phyloP scores from a whole-genome alignment of 2,329 filamentous ascomycete species.

The Cladosporium sp. region DNA sequence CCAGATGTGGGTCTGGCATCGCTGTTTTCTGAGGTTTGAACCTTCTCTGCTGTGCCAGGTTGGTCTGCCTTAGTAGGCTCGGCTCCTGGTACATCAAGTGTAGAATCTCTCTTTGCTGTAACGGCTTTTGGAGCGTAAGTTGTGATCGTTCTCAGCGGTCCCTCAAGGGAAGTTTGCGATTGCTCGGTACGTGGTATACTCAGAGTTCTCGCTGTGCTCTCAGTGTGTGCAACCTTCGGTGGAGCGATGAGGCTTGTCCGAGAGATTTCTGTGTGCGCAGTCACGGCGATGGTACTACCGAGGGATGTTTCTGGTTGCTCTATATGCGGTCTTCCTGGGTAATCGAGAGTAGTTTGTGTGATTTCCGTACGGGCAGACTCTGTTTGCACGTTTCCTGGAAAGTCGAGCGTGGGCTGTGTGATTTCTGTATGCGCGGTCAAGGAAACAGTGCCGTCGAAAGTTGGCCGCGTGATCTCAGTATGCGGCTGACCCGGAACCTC shows the following conservation, averaged over 20 bases:
- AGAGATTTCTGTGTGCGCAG: not conserved
- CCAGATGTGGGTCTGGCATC: not conserved
- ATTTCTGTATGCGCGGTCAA: not conserved
- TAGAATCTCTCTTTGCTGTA: not conserved
- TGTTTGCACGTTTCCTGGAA: not conserved
- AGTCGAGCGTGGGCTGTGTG: not conserved
- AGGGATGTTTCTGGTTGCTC: too few species aligned
- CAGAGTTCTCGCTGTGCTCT: not conserved
- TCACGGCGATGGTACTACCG: too few species aligned
- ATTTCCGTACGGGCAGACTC: not conserved
- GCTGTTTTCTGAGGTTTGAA: not conserved
- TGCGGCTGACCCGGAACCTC: not conserved
- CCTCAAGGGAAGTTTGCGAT: not conserved
- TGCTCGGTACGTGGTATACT: not conserved
- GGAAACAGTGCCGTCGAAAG: not conserved
- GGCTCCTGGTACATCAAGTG: not conserved
- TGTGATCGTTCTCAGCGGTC: not conserved
- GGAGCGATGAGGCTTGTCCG: not conserved
- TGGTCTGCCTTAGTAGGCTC: not conserved
- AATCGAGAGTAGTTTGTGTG: too few species aligned
- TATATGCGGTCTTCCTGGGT: too few species aligned
- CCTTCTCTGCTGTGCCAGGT: not conserved
- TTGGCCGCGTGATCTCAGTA: not conserved
- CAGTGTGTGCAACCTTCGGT: not conserved
- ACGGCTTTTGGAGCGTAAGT: not conserved